A percentile compares a stretch with the other conserved stretches of the same genome.
Evolutionary conservation across 148 eudicot genomes (phyloP).

Genomic region (Rhododendron molle): DNA sequence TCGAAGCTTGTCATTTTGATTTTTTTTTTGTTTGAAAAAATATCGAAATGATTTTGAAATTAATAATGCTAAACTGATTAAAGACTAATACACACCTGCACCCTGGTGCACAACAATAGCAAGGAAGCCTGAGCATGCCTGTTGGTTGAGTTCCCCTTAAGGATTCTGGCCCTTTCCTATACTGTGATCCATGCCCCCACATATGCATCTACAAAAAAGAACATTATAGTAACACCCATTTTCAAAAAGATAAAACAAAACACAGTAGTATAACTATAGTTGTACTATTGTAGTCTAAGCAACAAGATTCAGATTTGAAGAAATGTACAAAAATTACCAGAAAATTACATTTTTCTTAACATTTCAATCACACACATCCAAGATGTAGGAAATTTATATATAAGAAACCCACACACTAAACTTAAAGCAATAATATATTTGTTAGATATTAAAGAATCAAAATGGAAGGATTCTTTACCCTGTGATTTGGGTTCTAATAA

Average conservation of each 20-base stretch:
- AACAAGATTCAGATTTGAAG: background rate
- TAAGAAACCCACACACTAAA: background rate
- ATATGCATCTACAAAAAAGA: conserved; percentile 45
- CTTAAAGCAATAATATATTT: background rate
- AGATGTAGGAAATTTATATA: background rate
- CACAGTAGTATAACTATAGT: background rate
- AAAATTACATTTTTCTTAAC: background rate
- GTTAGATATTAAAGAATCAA: background rate
- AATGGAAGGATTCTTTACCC: background rate
- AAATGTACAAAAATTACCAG: background rate
- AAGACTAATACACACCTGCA: conserved; percentile 19
- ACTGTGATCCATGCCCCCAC: conserved; percentile 77
- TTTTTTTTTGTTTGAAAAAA: background rate
- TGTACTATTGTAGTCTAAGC: background rate
- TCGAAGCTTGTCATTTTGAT: background rate
- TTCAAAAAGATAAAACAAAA: background rate
- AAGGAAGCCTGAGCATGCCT: conserved; percentile 65
- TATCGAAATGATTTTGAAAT: background rate
- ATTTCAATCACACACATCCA: background rate
- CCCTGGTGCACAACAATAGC: conserved; percentile 64
- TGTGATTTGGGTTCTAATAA: background rate
- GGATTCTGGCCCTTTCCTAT: conserved; percentile 61
- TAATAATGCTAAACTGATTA: background rate
- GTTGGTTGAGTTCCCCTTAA: conserved; percentile 62
- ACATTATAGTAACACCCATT: background rate